Evolutionary conservation across 345 rosid species (phyloP).

Genomic region (Syzygium jambos): DNA sequence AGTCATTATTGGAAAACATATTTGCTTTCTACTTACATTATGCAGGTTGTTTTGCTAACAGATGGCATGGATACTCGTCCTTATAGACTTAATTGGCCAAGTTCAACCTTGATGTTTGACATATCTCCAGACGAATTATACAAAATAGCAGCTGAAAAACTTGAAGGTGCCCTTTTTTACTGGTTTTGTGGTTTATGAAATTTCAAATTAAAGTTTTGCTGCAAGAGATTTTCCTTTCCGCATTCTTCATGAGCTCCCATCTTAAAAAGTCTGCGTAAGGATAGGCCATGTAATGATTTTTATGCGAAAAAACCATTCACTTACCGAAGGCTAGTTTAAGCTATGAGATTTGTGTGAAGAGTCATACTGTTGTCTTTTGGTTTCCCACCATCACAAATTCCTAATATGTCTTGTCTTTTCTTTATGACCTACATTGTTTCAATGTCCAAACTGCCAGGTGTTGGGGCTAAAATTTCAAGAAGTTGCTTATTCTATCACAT

Average conservation of each 20-base stretch:
- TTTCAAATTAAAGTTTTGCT: background rate
- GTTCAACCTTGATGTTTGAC: constrained; percentile 75
- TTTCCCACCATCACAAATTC: background rate
- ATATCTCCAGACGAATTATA: constrained; percentile 60
- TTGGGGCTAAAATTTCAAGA: constrained; percentile 77
- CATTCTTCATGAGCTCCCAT: background rate
- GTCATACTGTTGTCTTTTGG: background rate
- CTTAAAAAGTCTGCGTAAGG: background rate
- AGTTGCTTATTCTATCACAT: constrained; percentile 62
- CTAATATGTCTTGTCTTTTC: background rate
- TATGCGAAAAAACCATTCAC: background rate
- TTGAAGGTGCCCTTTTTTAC: constrained; percentile 41
- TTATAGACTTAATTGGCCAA: constrained; percentile 84
- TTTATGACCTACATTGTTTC: background rate
- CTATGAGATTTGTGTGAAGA: background rate
- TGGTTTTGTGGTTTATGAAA: background rate
- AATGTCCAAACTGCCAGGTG: constrained; percentile 36
- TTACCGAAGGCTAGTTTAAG: background rate
- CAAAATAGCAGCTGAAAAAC: constrained; percentile 43
- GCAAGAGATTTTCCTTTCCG: background rate
- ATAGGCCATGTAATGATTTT: background rate
- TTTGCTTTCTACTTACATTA: background rate
- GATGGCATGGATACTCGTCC: constrained; percentile 98
- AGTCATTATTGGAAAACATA: background rate
- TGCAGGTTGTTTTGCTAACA: constrained; percentile 81